A percentile compares a stretch with the other conserved stretches of the same genome.
phyloP scores from a whole-genome alignment of 257 asterid genomes.

The Nicotiana tomentosiformis region DNA sequence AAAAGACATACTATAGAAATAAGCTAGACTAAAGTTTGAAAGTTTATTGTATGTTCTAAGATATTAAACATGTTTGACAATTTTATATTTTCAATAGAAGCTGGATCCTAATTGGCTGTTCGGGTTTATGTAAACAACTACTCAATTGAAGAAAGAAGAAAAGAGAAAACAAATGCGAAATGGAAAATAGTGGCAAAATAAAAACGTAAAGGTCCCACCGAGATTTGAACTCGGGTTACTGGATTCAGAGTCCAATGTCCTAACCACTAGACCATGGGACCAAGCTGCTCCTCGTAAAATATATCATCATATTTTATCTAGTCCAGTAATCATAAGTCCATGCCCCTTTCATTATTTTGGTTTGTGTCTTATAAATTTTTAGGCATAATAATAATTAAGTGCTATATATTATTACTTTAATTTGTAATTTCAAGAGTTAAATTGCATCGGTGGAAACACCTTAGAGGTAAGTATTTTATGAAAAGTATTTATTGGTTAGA shows the following conservation, averaged over 20 bases:
- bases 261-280: slow-evolving; percentile 89
- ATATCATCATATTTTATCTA: too few relatives aligned
- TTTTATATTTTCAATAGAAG: background rate
- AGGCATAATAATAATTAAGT: too few relatives aligned
- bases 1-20: background rate
- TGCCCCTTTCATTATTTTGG: too few relatives aligned
- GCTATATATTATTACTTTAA: too few relatives aligned
- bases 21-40: background rate
- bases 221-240: slow-evolving; percentile 95
- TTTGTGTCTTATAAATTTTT: too few relatives aligned
- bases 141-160: background rate
- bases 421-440: too few relatives aligned
- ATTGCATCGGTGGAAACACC: too few relatives aligned
- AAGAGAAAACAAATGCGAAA: background rate
- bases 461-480: too few relatives aligned
- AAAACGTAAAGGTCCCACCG: slow-evolving; percentile 62
- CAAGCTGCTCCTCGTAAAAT: background rate
- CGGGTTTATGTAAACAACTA: background rate
- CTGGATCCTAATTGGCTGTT: too few relatives aligned
- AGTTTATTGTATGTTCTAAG: background rate
- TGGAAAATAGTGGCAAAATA: too few relatives aligned
- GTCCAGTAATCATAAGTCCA: too few relatives aligned
- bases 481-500: too few relatives aligned
- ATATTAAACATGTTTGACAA: background rate
- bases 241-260: slow-evolving; percentile 99